Evolutionary conservation across 2,329 filamentous ascomycete species (phyloP).

Genomic region (Anthostomella pinea): DNA sequence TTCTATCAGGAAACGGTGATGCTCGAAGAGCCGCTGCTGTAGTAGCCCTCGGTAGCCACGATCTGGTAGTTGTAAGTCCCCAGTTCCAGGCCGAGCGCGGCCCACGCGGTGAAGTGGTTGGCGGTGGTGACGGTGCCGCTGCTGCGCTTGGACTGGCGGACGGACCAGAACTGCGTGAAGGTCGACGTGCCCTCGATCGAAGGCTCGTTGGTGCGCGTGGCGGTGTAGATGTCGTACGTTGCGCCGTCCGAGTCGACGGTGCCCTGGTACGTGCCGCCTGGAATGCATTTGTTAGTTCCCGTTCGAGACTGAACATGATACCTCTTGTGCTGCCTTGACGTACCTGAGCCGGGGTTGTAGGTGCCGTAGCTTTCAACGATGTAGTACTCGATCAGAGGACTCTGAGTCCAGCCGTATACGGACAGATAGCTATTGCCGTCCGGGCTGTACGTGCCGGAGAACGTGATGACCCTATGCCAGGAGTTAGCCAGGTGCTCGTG

Average conservation of each 20-base stretch:
- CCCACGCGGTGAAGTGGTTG: constrained; percentile 34
- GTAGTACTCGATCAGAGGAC: constrained; percentile 39
- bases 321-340: too few relatives aligned
- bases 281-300: too few relatives aligned
- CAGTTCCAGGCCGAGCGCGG: constrained; percentile 24
- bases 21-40: constrained; percentile 39
- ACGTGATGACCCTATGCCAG: too few relatives aligned
- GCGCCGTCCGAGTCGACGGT: constrained; percentile 32
- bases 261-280: constrained; percentile 34
- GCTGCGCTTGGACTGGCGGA: constrained; percentile 43
- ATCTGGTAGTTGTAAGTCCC: constrained; percentile 30
- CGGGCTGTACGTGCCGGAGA: too few relatives aligned
- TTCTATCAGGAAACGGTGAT: too few relatives aligned
- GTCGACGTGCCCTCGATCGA: constrained; percentile 45
- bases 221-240: constrained; percentile 36
- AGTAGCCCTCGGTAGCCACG: constrained; percentile 35
- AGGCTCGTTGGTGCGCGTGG: constrained; percentile 37
- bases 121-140: constrained; percentile 30
- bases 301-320: too few relatives aligned
- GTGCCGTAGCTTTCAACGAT: constrained; percentile 44
- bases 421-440: constrained; percentile 24
- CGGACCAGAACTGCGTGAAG: constrained; percentile 50
- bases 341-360: constrained; percentile 40
- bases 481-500: too few relatives aligned
- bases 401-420: constrained; percentile 40